A percentile compares a stretch with the other conserved stretches of the same genome.
Conservation (phyloP, 2,329 filamentous ascomycete genomes). For the Cryphonectria carpinicola region DNA sequence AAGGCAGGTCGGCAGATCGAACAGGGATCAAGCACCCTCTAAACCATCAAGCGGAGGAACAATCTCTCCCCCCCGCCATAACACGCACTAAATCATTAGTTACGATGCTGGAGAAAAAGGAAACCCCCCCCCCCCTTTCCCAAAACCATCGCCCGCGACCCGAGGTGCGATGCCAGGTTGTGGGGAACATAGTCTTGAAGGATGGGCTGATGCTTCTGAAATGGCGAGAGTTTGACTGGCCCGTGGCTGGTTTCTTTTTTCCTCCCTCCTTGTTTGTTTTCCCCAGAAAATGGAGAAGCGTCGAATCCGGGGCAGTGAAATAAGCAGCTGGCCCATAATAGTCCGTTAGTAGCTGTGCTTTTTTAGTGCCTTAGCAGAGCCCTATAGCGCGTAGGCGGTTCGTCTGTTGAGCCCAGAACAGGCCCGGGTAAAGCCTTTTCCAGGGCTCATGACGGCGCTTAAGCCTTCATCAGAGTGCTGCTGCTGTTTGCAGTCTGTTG, state of each 20-base stretch:
- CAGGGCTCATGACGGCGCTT: not conserved
- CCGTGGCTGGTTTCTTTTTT: not conserved
- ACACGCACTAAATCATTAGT: not conserved
- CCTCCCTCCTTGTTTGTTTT: not conserved
- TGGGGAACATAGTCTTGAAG: not conserved
- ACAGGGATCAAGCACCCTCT: not conserved
- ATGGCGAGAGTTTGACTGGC: conserved; percentile 4
- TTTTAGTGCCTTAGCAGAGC: not conserved
- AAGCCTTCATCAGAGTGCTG: not conserved
- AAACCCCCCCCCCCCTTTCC: too few relatives aligned
- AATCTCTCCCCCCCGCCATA: conserved; percentile 10
- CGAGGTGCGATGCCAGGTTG: not conserved
- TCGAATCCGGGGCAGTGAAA: conserved; percentile 6
- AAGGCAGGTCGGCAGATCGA: conserved; percentile 10
- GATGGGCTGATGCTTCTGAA: conserved; percentile 5
- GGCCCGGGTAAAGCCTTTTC: not conserved
- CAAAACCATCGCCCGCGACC: not conserved
- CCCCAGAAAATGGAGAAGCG: conserved; percentile 6
- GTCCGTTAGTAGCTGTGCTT: not conserved
- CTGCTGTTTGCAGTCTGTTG: not conserved
- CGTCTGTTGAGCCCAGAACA: not conserved
- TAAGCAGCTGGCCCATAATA: not conserved
- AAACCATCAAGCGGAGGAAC: conserved; percentile 5
- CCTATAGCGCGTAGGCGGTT: not conserved
- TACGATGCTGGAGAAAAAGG: not conserved